These are phyloP conservation scores for Vitis hybrid DNA, from an alignment of 177 flowering plant genomes.

Conservation along the genomic window DNA sequence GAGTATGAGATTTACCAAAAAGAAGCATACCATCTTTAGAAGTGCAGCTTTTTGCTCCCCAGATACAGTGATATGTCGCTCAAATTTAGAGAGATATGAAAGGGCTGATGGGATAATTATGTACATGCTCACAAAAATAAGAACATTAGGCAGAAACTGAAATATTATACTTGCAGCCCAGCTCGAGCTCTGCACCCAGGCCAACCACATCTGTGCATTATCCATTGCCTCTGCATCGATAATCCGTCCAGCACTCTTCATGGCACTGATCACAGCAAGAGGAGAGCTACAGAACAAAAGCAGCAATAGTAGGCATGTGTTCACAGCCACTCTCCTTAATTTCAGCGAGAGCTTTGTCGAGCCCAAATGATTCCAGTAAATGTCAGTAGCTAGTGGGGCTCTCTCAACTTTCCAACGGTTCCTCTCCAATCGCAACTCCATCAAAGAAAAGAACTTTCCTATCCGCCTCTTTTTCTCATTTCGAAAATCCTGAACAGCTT, in stretches of 20 bases:
- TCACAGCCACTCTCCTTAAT: constrained; percentile 79
- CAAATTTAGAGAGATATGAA: constrained; percentile 87
- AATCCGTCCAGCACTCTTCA: constrained; percentile 84
- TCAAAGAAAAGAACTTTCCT: constrained; percentile 82
- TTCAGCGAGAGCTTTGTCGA: constrained; percentile 65
- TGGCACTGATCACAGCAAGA: constrained; percentile 82
- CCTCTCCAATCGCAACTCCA: constrained; percentile 82
- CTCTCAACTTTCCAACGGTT: constrained; percentile 95
- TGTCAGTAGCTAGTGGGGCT: constrained; percentile 89
- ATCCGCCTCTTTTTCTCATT: constrained; percentile 74
- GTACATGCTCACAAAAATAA: constrained; percentile 96
- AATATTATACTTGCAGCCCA: constrained; percentile 82
- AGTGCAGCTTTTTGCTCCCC: constrained; percentile 97
- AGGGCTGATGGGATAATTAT: constrained; percentile 87
- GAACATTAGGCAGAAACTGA: constrained; percentile 94
- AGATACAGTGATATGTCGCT: constrained; percentile 85
- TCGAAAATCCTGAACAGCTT: constrained; percentile 87
- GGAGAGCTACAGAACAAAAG: constrained; percentile 96
- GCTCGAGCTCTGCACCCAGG: constrained; percentile 89
- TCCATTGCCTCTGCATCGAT: constrained; percentile 95
- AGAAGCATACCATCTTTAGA: constrained; percentile 96
- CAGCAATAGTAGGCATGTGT: constrained; percentile 75
- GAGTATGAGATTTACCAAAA: constrained; percentile 88
- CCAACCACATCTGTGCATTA: constrained; percentile 80
- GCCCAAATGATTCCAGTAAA: constrained; percentile 97